Evolutionary conservation across 106 monocot genomes (phyloP), one percentile per base, ranked within the genome.

Genomic region (Acorus calamus): DNA sequence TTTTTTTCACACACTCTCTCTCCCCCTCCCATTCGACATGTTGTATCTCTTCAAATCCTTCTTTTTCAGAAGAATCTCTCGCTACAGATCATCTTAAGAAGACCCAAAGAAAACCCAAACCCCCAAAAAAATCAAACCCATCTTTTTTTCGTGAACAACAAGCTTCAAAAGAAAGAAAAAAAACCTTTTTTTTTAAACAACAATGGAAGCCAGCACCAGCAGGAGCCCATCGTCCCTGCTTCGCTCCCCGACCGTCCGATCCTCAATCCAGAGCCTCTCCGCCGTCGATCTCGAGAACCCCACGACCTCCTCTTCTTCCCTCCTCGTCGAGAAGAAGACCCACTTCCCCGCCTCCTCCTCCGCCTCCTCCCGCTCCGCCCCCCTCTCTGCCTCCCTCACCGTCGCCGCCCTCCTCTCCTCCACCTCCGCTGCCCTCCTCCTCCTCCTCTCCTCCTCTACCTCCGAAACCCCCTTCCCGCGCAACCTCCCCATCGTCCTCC

Each of bases 161-260:
- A 28, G 28, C 28, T 28, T 28, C 28, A 28, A 28, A 28, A 28
- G 1, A 28, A 28, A 28, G 1, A 28, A 28, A 28, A 28, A 28
- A 28, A 28, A 28, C 28, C 28, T 28, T 28, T 28, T 28, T 28
- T 28, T 28, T 28, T 28, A 28, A 28, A 28, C 28, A 28, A 28
- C 28, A 28, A 28, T 28, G 28, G 28, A 28, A 28, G 28, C 28
- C 28, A 28, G 28, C 28, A 28, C 28, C 28, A 28, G 28, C 28
- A 28, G 86, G 7, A 79, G 79, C 0, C 86, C 76, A 2, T 86
- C 82, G n/a, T 82, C 82, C 47, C 79, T 86, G 12, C 73, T 79
- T 49, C 82, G 86, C 50, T 83, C 86, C 13, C 79, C 86, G 0
- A 79, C 82, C 47, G 44, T 86, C 14, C 86, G 82, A 49, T 71